These are phyloP conservation scores for Yamadazyma epiphylla DNA, from an alignment of 1,139 yeast genomes.

Conservation along the genomic window DNA sequence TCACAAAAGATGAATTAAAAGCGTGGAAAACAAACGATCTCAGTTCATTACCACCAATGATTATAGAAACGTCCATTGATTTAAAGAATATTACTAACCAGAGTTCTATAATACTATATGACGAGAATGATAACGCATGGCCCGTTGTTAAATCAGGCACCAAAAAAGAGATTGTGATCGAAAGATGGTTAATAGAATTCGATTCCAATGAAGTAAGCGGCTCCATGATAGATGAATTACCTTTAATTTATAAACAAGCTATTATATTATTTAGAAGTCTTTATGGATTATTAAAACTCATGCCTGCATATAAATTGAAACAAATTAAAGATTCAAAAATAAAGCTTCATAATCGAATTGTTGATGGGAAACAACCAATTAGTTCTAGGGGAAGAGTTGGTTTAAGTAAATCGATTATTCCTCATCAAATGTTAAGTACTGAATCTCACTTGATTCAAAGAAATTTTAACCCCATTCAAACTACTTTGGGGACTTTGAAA, in stretches of 20 bases:
- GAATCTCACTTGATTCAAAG: constrained; percentile 58
- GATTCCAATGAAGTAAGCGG: constrained; percentile 38
- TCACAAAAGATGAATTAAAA: constrained; percentile 50
- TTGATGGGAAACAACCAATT: constrained; percentile 77
- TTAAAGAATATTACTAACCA: constrained; percentile 55
- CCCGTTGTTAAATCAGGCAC: constrained; percentile 38
- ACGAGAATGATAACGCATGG: constrained; percentile 43
- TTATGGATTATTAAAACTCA: constrained; percentile 59
- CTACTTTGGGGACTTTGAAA: constrained; percentile 69
- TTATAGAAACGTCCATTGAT: constrained; percentile 81
- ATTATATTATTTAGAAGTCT: constrained; percentile 71
- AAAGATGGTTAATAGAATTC: constrained; percentile 87
- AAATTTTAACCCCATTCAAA: constrained; percentile 64
- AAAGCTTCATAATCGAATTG: constrained; percentile 47
- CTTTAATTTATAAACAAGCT: constrained; percentile 70
- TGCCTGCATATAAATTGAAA: constrained; percentile 68
- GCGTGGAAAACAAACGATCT: constrained; percentile 55
- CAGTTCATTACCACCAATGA: constrained; percentile 63
- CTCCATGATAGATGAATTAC: constrained; percentile 47
- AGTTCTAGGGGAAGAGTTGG: constrained; percentile 84
- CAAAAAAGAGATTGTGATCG: constrained; percentile 79
- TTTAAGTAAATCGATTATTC: constrained; percentile 63
- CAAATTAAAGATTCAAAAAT: constrained; percentile 14
- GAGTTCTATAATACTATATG: constrained; percentile 58
- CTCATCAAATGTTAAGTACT: constrained; percentile 33